Evolutionary conservation across 805 yeast genomes (phyloP), one percentile per base, ranked within the genome.

Genomic region (Limtongozyma cylindracea): DNA sequence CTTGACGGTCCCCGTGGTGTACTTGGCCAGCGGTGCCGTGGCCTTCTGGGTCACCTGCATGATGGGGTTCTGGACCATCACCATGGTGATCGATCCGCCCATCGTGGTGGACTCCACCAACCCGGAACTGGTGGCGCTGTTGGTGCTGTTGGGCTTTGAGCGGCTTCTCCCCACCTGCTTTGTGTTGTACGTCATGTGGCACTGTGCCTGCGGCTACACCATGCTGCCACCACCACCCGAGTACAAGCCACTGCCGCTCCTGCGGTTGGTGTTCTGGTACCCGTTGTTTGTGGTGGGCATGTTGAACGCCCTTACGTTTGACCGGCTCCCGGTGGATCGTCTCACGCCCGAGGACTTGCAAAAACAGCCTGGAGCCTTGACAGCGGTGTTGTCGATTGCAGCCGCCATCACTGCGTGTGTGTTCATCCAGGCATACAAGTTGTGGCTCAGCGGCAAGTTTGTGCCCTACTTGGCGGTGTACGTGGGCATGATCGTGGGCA

Each of bases 251-350:
- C 56, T 63, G 2, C 47, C 56, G 6, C 17, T 57, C n/a, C 43
- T 44, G 24, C 41, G 64, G 20, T 32, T 57, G 1, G 18, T 63
- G 0, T 38, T 62, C 14, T 82, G 92, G 88, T 73, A 72, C 29
- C 72, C 82, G 0, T 49, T 70, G 3, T 72, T 72, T 36, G 77
- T 91, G 91, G 33, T 74, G 3, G 93, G 94, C 2, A 54, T 74
- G 16, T 53, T 80, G 34, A 80, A 82, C 40, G 82, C 78, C 42
- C 56, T 76, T 33, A 77, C 92, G 0, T 78, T 84, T 45, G 96
- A 80, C 37, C 49, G 82, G 27, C 44, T 84, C 8, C 93, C 95
- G 0, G 68, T 82, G 8, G 96, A 84, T 38, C 51, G 98, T 24
- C 49, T 84, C 19, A 74, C 84, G 1, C 33, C 63, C 3, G 45